These are phyloP conservation scores for Zea luxurians DNA, from an alignment of 176 grass and related monocot species.

Conservation along the genomic window DNA sequence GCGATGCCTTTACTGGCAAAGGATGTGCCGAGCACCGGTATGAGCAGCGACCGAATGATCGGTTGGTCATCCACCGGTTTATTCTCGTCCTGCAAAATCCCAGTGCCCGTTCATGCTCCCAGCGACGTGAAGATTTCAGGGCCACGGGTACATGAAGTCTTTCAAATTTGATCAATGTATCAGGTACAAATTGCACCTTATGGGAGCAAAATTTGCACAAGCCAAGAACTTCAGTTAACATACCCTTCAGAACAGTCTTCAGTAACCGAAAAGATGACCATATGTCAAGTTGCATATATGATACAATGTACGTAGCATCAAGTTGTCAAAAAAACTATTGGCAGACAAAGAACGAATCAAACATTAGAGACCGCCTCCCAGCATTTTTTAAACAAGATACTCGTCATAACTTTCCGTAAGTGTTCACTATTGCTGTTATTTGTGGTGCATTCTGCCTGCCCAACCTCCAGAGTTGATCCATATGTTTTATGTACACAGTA, in stretches of 20 bases:
- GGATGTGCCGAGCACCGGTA: neutral
- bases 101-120: neutral
- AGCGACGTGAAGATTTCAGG: neutral
- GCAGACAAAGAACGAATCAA: constrained; percentile 5
- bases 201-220: neutral
- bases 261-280: neutral
- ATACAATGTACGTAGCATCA: neutral
- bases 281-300: neutral
- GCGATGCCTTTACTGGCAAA: neutral
- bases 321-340: neutral
- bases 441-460: neutral
- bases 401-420: neutral
- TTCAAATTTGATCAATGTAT: neutral
- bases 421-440: constrained; percentile 10
- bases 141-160: neutral
- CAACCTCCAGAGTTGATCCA: neutral
- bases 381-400: neutral
- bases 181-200: neutral
- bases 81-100: neutral
- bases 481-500: constrained; percentile 36
- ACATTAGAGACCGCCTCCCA: neutral
- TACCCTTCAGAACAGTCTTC: neutral
- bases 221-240: neutral
- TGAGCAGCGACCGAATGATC: neutral
- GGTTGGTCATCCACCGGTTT: neutral